Conservation (phyloP, 2,329 filamentous ascomycete genomes). For the Aureobasidium sp. region DNA sequence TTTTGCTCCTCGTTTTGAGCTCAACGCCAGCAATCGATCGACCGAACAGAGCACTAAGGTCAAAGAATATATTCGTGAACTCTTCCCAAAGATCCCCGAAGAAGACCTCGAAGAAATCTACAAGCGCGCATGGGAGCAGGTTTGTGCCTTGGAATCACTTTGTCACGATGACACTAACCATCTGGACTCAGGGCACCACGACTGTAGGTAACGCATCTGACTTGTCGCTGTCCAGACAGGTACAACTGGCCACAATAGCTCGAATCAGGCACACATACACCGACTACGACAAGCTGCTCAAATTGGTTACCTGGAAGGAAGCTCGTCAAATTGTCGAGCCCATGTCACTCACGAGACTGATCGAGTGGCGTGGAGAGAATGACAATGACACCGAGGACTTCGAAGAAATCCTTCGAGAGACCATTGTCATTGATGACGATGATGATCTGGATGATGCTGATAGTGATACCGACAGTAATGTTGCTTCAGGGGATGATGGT, state of each 20-base stretch:
- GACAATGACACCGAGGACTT: conserved; percentile 46
- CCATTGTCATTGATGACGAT: conserved; percentile 58
- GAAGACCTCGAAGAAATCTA: conserved; percentile 52
- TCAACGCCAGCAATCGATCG: conserved; percentile 18
- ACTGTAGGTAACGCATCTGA: conserved; percentile 52
- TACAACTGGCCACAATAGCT: conserved; percentile 55
- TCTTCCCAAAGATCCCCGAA: conserved; percentile 57
- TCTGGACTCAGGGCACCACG: conserved; percentile 39
- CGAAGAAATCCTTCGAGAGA: conserved; percentile 57
- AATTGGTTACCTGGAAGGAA: conserved; percentile 44
- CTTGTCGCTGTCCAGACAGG: conserved; percentile 49
- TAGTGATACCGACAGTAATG: conserved; percentile 1
- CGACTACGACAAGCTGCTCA: conserved; percentile 54
- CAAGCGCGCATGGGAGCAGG: conserved; percentile 54
- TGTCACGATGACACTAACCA: conserved; percentile 20
- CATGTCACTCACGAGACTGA: conserved; percentile 48
- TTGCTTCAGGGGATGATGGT: neutral
- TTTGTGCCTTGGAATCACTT: conserved; percentile 21
- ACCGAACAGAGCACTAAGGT: conserved; percentile 41
- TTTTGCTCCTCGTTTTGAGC: conserved; percentile 12
- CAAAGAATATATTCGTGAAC: conserved; percentile 51
- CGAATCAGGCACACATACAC: conserved; percentile 58
- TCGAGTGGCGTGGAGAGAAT: conserved; percentile 57
- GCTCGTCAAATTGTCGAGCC: conserved; percentile 51
- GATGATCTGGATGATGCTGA: conserved; percentile 28